Evolutionary conservation across 2,329 filamentous ascomycete genomes (phyloP), one percentile per base, ranked within the genome.

Genomic region (Cadophora gregata): DNA sequence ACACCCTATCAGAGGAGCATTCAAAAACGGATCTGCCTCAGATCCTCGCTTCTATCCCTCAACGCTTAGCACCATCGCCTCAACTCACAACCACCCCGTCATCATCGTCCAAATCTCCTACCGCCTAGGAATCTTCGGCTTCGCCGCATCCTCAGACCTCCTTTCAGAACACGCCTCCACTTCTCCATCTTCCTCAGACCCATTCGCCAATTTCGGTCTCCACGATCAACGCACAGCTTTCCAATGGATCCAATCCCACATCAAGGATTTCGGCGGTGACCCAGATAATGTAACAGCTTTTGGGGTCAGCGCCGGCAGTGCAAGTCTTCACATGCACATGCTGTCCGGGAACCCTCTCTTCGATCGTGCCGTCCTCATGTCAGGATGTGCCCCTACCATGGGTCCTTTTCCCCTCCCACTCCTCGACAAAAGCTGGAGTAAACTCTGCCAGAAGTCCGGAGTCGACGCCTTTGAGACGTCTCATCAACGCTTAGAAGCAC

Each of bases 231-330:
- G 73, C 4, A 65, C 71, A 14, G 78, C 73, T 0, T 63, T 79
- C 0, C 68, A 74, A 33, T 79, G 77, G 77, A 69, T 79, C 16
- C 67, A 75, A 50, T 69, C 72, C 7, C 69, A 79, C 55, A 76
- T 79, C 47, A 63, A 69, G 1, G 75, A 74, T 6, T 79, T 80
- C 62, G 77, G 77, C 2, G 77, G 77, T n/a, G 76, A 79, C 64
- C 72, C 75, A 9, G 62, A 70, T 1, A 69, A 70, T 12, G 71
- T 78, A 25, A 78, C 77, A 0, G 67, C 79, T 8, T 75, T 79
- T 24, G 83, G 83, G 19, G 79, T 84, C 69, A 82, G 80, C 59
- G 81, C 81, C 5, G 84, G 84, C 31, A 69, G 69, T 58, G 68
- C 67, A 27, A 67, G 66, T 50, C 58, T 70, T 25, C 67, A 67